Evolutionary conservation across 2,329 filamentous ascomycete genomes (phyloP).

Genomic region (Graphiopsis chlorocephala): DNA sequence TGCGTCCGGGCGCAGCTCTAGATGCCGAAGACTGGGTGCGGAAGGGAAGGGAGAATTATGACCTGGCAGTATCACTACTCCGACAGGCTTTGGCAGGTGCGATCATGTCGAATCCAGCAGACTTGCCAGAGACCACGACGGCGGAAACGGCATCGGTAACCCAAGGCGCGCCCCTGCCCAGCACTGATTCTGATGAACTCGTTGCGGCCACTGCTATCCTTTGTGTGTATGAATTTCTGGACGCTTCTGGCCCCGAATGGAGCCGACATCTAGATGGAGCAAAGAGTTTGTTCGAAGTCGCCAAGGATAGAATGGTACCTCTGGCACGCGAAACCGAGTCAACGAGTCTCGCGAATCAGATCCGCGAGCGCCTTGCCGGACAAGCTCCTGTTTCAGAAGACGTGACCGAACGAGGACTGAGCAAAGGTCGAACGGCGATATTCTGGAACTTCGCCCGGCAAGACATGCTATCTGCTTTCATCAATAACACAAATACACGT

Average conservation of each 20-base stretch:
- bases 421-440: constrained; percentile 56
- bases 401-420: constrained; percentile 25
- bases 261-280: constrained; percentile 63
- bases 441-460: constrained; percentile 69
- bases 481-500: constrained; percentile 60
- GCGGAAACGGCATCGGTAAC: constrained; percentile 21
- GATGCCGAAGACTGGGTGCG: constrained; percentile 52
- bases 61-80: constrained; percentile 40
- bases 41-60: constrained; percentile 60
- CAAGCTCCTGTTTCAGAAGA: constrained; percentile 16
- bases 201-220: constrained; percentile 65
- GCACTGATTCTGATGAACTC: constrained; percentile 56
- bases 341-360: constrained; percentile 21
- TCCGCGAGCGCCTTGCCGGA: constrained; percentile 20
- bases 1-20: constrained; percentile 40
- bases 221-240: constrained; percentile 67
- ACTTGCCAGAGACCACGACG: constrained; percentile 27
- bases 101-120: constrained; percentile 25
- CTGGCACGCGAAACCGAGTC: constrained; percentile 43
- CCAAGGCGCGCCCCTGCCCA: constrained; percentile 28
- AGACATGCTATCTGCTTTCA: constrained; percentile 63
- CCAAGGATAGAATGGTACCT: constrained; percentile 50
- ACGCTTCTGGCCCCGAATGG: constrained; percentile 62
- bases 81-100: constrained; percentile 33
- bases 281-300: constrained; percentile 59